These are phyloP conservation scores for Suillus subaureus DNA, from an alignment of 768 basidiomycete species.

Conservation along the genomic window DNA sequence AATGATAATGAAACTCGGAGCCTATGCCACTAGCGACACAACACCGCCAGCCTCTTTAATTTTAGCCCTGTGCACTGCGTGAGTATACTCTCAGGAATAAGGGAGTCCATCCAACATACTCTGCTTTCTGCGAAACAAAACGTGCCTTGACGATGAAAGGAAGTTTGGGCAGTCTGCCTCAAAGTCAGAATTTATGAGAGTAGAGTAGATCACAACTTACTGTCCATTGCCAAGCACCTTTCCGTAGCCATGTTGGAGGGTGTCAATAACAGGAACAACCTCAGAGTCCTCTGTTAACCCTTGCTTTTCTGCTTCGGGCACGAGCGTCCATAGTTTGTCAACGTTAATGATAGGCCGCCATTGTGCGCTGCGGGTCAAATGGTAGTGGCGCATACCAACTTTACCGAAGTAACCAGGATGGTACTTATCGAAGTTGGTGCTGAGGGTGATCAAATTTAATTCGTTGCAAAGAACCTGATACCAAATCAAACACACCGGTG, in stretches of 20 bases:
- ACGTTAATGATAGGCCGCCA: slow-evolving; percentile 98
- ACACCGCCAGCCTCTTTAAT: slow-evolving; percentile 96
- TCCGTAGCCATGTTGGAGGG: slow-evolving; percentile 78
- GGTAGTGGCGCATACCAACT: slow-evolving; percentile 99
- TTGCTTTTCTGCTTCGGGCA: slow-evolving; percentile 83
- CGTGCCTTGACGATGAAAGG: slow-evolving; percentile 99
- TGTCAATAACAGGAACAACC: slow-evolving; percentile 95
- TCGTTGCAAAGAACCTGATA: background rate
- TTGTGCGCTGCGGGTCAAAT: slow-evolving; percentile 85
- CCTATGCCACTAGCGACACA: slow-evolving; percentile 87
- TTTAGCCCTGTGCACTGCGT: slow-evolving; percentile 50
- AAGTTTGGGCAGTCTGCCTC: slow-evolving; percentile 72
- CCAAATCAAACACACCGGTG: slow-evolving; percentile 70
- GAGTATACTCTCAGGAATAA: slow-evolving; percentile 27
- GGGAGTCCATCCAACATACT: slow-evolving; percentile 45
- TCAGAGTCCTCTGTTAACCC: slow-evolving; percentile 72
- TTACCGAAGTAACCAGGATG: slow-evolving; percentile 99
- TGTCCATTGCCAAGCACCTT: slow-evolving; percentile 95
- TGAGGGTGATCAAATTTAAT: slow-evolving; percentile 29
- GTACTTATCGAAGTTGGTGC: slow-evolving; percentile 98
- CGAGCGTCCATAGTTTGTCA: slow-evolving; percentile 94
- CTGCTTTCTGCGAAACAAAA: slow-evolving; percentile 86
- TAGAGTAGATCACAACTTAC: slow-evolving; percentile 45
- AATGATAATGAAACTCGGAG: slow-evolving; percentile 10
- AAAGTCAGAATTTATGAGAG: slow-evolving; percentile 4